Base-by-base conservation (phyloP, 2,329 filamentous ascomycete genomes). In the Cordyceps javanica region DNA sequence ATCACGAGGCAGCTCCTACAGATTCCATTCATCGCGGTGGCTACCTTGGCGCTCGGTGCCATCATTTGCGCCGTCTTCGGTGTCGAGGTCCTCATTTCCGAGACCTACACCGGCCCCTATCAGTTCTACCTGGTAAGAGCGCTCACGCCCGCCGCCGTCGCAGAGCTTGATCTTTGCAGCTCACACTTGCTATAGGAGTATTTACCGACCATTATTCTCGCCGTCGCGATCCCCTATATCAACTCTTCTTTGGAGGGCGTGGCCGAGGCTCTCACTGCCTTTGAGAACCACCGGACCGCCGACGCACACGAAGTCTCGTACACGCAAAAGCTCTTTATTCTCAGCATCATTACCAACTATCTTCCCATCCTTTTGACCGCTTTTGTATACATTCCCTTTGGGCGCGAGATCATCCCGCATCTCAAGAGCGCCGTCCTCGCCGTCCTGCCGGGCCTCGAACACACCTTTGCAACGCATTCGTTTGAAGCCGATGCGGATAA, bases 311-410 rank as follows among this genome's bases (percentile, higher is more conserved):
- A 90, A 60, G 80, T 83, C 60, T 85, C 87, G 0, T 77, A 89
- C 62, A 89, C 86, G 0, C 82, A 87, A 61, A 91, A 91, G 75
- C 81, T 88, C 8, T 91, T 91, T 59, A 78, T 90, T 34, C 80
- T 92, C 67, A 89, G 88, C 75, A 90, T 91, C 73, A 89, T 91
- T 70, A 90, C 88, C 13, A 88, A 89, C 4, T 92, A 91, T 67
- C 77, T 91, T 1, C 87, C 87, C 0, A 87, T 90, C 46, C 80
- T 91, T 61, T 75, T 92, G 7, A 91, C 88, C 0, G 88, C 89
- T 0, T 92, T 91, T 65, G 81, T 92, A 53, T 92, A 92, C 66
- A 85, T 92, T 2, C 89, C 89, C 0, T 89, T 90, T 61, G 88
- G 87, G 28, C 79, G 79, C 45, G 70, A 82, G 19, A 81, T 91